Conservation (phyloP, 441 rosid species). For the Raphanus hybrid region DNA sequence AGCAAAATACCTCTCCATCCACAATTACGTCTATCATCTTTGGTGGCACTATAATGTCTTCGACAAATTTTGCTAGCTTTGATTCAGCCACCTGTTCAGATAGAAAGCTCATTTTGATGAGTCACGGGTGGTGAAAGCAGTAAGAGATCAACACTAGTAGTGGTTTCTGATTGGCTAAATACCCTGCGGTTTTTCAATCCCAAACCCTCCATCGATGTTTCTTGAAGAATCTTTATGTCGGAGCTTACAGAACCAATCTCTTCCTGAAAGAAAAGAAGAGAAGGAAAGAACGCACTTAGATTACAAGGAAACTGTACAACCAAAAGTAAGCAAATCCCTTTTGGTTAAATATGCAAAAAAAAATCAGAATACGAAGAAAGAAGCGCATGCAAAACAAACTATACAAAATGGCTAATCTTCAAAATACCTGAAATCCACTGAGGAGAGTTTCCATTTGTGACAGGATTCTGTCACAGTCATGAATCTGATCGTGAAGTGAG, state of each 20-base stretch:
- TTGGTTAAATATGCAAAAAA: no score
- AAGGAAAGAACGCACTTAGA: slow-evolving; percentile 21
- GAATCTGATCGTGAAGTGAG: slow-evolving; percentile 97
- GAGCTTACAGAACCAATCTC: slow-evolving; percentile 99
- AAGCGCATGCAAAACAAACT: neutral
- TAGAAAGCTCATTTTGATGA: slow-evolving; percentile 29
- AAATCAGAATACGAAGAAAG: no score
- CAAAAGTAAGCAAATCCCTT: no score
- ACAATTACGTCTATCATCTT: slow-evolving; percentile 97
- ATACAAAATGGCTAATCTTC: neutral
- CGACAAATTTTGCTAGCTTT: slow-evolving; percentile 94
- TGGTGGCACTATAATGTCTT: slow-evolving; percentile 97
- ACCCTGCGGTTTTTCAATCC: slow-evolving; percentile 99
- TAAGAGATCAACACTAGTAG: slow-evolving; percentile 18
- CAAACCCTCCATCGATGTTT: slow-evolving; percentile 99
- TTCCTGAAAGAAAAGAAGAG: slow-evolving; percentile 51
- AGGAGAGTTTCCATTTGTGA: slow-evolving; percentile 98
- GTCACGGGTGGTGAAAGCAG: slow-evolving; percentile 21
- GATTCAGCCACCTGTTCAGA: slow-evolving; percentile 90
- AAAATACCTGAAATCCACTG: slow-evolving; percentile 89
- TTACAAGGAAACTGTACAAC: slow-evolving; percentile 12
- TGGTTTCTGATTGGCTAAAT: slow-evolving; percentile 30
- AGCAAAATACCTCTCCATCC: slow-evolving; percentile 91
- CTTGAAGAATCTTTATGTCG: slow-evolving; percentile 97
- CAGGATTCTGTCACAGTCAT: slow-evolving; percentile 88